Evolutionary conservation across 1,139 yeast species (phyloP).

Genomic region (Protomyces pachydermus): DNA sequence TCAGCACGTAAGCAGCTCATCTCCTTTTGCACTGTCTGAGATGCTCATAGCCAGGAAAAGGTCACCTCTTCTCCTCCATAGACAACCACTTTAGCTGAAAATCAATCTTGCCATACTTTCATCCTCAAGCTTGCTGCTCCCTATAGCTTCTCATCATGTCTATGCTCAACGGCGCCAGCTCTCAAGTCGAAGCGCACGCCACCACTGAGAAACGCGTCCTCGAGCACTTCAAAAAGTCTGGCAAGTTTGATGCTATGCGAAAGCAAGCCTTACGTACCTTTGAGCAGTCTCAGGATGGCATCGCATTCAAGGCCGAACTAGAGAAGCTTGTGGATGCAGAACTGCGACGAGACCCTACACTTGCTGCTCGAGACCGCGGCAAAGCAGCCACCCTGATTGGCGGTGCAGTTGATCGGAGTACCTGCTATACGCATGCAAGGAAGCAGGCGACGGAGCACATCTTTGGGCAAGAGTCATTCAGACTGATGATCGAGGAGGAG

Average conservation of each 20-base stretch:
- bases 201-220: slow-evolving; percentile 10
- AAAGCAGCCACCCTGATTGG: slow-evolving; percentile 24
- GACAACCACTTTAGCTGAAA: no score
- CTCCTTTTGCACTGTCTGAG: no score
- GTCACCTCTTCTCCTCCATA: no score
- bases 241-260: slow-evolving; percentile 20
- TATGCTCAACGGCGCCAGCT: not conserved
- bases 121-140: no score
- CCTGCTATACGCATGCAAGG: slow-evolving; percentile 13
- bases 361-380: slow-evolving; percentile 23
- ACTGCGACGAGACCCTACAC: slow-evolving; percentile 9
- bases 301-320: slow-evolving; percentile 7
- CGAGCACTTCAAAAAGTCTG: slow-evolving; percentile 16
- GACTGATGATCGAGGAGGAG: slow-evolving; percentile 4
- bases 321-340: slow-evolving; percentile 16
- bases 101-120: no score
- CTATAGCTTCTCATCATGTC: not conserved
- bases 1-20: no score
- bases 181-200: not conserved
- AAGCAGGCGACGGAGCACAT: slow-evolving; percentile 14
- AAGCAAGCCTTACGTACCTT: slow-evolving; percentile 4
- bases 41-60: no score
- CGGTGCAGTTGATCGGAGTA: slow-evolving; percentile 24
- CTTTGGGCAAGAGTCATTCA: slow-evolving; percentile 4
- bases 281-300: slow-evolving; percentile 14